Base-by-base conservation (phyloP, 352 stramenopile species). In the Globisporangium heterothallicum region DNA sequence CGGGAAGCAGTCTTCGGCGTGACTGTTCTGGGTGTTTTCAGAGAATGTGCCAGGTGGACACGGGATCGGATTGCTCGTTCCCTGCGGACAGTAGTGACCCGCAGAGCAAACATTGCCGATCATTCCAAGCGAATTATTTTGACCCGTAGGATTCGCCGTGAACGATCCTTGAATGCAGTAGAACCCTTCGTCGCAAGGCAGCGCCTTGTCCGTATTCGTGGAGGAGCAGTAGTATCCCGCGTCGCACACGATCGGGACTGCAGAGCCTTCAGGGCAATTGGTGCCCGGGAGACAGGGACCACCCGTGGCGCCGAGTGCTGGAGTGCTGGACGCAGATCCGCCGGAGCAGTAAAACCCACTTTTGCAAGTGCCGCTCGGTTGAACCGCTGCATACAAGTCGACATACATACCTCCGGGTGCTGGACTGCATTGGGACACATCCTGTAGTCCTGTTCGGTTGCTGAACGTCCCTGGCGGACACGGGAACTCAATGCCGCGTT, bases 91-190 rank as follows among this genome's bases (percentile, higher is more conserved):
- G 56, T 91, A 96, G 44, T 90, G 81, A 1, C 87, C 87, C 1
- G 48, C 52, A 6, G 68, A 66, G 36, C 80, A 94, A 0, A 91
- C 66, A 47, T 95, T 55, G 7, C 84, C 84, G 25, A 95, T 90
- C 0, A 62, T 66, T 2, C 82, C 82, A 6, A 92, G 63, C 10
- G 72, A 76, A 55, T 92, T 93, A 46, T 61, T 78, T 56, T 88
- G 64, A 0, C 82, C 80, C 0, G 78, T 90, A 7, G 82, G 82
- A 2, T 68, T 85, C 7, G 76, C 65, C 1, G 82, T 93, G 57
- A 74, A 95, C 12, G 81, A 92, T 8, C 82, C 81, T 57, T 94
- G 86, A 0, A 95, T 63, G 46, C 88, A 97, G 58, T 94, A 96
- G 58, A 90, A 96, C 0, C 90, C 90, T 29, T 74, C 55, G 4